phyloP scores from a whole-genome alignment of 1,139 yeast species.

The Nematodospora anomalae region DNA sequence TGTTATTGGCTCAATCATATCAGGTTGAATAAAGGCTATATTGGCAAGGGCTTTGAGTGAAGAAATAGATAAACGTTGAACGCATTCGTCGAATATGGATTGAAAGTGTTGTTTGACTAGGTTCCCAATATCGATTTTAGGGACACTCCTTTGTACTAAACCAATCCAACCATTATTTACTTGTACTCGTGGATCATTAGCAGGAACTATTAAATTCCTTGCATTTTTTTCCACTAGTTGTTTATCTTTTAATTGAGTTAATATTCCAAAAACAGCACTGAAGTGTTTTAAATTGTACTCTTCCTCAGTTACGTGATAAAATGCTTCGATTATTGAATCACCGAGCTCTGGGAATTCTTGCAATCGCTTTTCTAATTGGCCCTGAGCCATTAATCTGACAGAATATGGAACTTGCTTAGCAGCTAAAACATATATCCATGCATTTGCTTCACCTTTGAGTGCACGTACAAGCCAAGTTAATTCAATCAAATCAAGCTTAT shows the following conservation, averaged over 20 bases:
- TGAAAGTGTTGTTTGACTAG: slow-evolving; percentile 46
- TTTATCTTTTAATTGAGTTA: slow-evolving; percentile 38
- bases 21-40: slow-evolving; percentile 69
- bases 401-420: slow-evolving; percentile 37
- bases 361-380: slow-evolving; percentile 20
- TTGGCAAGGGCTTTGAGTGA: slow-evolving; percentile 63
- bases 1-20: slow-evolving; percentile 53
- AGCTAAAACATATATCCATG: slow-evolving; percentile 43
- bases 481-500: slow-evolving; percentile 50
- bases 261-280: slow-evolving; percentile 34
- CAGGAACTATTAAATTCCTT: slow-evolving; percentile 48
- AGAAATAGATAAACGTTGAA: slow-evolving; percentile 27
- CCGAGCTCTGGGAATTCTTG: slow-evolving; percentile 24
- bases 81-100: slow-evolving; percentile 30
- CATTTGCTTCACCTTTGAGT: slow-evolving; percentile 33
- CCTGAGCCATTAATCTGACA: slow-evolving; percentile 32
- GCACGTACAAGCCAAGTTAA: slow-evolving; percentile 54
- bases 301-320: slow-evolving; percentile 14
- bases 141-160: slow-evolving; percentile 54
- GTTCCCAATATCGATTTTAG: slow-evolving; percentile 60
- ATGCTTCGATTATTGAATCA: slow-evolving; percentile 15
- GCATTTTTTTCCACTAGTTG: slow-evolving; percentile 27
- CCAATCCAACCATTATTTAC: slow-evolving; percentile 77
- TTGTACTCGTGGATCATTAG: slow-evolving; percentile 50
- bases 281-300: slow-evolving; percentile 18